Evolutionary conservation across 495 filamentous ascomycete species (phyloP).

Genomic region (Hypoxylon rickii): DNA sequence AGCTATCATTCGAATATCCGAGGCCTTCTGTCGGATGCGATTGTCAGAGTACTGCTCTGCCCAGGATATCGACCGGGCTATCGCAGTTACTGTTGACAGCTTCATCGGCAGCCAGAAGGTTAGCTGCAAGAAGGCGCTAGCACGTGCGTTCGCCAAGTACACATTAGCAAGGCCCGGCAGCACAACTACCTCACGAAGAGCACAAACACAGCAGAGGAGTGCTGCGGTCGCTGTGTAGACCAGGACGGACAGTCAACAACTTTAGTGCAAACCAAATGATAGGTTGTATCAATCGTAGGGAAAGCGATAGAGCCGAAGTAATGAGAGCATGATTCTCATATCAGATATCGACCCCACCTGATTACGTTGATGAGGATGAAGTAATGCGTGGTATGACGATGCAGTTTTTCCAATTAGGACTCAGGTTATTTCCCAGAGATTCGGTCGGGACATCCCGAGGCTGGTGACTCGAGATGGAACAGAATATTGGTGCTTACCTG

Average conservation of each 20-base stretch:
- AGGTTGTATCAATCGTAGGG: background rate
- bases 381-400: too few relatives aligned
- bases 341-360: background rate
- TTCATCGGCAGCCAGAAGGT: slow-evolving; percentile 98
- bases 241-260: too few relatives aligned
- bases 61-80: slow-evolving; percentile 93
- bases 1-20: slow-evolving; percentile 92
- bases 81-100: slow-evolving; percentile 93
- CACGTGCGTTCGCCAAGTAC: slow-evolving; percentile 97
- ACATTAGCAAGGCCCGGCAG: slow-evolving; percentile 55
- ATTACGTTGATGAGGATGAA: slow-evolving; percentile 17
- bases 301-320: background rate
- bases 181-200: slow-evolving; percentile 15
- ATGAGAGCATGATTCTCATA: background rate
- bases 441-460: too few relatives aligned
- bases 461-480: too few relatives aligned
- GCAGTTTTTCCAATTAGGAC: background rate
- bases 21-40: slow-evolving; percentile 94
- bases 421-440: too few relatives aligned
- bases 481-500: too few relatives aligned
- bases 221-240: slow-evolving; percentile 22
- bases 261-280: too few relatives aligned
- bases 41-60: slow-evolving; percentile 88
- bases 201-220: slow-evolving; percentile 28
- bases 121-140: slow-evolving; percentile 95